Evolutionary conservation across 140 eudicot species (phyloP).

Genomic region (Oenanthe javanica): DNA sequence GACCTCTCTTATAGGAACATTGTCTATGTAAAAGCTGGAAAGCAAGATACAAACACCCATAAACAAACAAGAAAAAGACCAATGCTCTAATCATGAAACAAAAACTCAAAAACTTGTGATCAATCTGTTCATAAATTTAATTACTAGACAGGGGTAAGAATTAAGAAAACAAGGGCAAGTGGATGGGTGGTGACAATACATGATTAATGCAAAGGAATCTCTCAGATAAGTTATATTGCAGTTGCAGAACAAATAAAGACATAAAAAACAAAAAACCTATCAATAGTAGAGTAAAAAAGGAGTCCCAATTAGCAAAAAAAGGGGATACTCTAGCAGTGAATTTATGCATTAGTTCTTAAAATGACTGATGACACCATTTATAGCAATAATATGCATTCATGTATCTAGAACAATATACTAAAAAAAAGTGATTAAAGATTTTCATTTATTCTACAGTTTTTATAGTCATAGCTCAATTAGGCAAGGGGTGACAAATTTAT

Average conservation of each 20-base stretch:
- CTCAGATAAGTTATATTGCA: not conserved
- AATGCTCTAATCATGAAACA: constrained; percentile 4
- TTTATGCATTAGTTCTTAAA: not conserved
- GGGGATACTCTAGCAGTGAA: not conserved
- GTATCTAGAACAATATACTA: not conserved
- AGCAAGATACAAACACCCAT: constrained; percentile 13
- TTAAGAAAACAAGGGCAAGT: constrained; percentile 5
- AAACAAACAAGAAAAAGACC: constrained; percentile 14
- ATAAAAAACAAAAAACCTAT: not conserved
- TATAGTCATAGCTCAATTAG: too few species aligned
- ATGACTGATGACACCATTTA: not conserved
- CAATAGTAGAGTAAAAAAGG: not conserved
- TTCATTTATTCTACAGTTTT: too few species aligned
- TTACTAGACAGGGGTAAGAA: not conserved
- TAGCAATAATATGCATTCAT: not conserved
- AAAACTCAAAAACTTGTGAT: constrained; percentile 13
- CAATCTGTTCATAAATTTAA: not conserved
- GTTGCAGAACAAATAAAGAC: not conserved
- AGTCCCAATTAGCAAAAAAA: not conserved
- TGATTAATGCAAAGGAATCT: constrained; percentile 9
- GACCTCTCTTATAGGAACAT: constrained; percentile 79
- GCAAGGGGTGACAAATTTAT: too few species aligned
- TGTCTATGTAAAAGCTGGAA: constrained; percentile 82
- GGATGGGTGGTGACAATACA: not conserved
- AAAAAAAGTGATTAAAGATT: not conserved